Evolutionary conservation across 441 rosid genomes (phyloP).

Genomic region (Arabidopsis hybrid): DNA sequence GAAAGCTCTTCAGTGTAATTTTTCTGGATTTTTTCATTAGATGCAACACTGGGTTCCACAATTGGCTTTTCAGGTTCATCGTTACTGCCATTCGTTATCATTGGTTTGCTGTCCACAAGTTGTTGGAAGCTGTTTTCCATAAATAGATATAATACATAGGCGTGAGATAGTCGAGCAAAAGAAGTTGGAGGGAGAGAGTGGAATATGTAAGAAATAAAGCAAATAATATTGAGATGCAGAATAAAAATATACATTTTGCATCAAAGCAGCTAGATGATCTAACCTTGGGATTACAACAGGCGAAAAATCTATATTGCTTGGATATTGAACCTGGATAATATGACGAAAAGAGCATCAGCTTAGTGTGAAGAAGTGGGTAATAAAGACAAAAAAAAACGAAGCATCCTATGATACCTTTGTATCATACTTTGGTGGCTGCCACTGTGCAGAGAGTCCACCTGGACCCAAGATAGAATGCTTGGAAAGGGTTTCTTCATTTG

Average conservation of each 20-base stretch:
- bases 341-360: conserved; percentile 42
- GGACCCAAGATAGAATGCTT: conserved; percentile 96
- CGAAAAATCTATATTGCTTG: conserved; percentile 76
- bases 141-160: conserved; percentile 37
- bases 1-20: conserved; percentile 59
- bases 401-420: conserved; percentile 56
- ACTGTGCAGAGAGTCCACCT: conserved; percentile 77
- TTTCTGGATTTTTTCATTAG: conserved; percentile 49
- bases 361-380: conserved; percentile 24
- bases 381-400: not conserved
- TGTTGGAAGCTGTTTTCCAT: conserved; percentile 56
- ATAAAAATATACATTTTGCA: no score
- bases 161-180: conserved; percentile 27
- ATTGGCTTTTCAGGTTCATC: conserved; percentile 54
- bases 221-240: not conserved
- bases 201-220: conserved; percentile 6
- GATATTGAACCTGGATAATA: conserved; percentile 74
- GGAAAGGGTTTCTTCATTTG: conserved; percentile 88
- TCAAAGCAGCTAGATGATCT: conserved; percentile 34
- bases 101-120: conserved; percentile 49
- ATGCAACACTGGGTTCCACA: conserved; percentile 48
- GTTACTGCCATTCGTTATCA: conserved; percentile 48
- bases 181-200: conserved; percentile 18
- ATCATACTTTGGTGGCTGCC: conserved; percentile 80
- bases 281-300: conserved; percentile 88